A percentile compares a stretch with the other conserved stretches of the same genome.
Evolutionary conservation across 768 basidiomycete genomes (phyloP).

Genomic region (Kockovaella imperatae): DNA sequence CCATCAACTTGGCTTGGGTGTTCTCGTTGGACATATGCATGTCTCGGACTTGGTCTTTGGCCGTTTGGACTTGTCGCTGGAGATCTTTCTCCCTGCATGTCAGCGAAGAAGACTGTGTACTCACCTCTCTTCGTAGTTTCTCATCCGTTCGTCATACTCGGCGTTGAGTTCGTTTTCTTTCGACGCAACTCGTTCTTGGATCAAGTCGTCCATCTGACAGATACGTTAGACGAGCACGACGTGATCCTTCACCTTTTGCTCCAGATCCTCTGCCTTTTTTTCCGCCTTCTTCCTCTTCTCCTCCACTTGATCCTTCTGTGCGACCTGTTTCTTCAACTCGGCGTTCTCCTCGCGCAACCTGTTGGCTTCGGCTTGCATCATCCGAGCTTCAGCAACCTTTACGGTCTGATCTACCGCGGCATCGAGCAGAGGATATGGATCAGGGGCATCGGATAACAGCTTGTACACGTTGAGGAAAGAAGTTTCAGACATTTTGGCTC

Average conservation of each 20-base stretch:
- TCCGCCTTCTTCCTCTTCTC: constrained; percentile 69
- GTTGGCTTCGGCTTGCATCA: constrained; percentile 66
- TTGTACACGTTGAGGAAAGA: constrained; percentile 97
- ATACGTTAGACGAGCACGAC: not conserved
- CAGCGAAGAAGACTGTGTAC: constrained; percentile 25
- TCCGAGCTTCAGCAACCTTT: constrained; percentile 70
- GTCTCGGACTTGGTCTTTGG: constrained; percentile 81
- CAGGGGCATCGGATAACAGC: constrained; percentile 89
- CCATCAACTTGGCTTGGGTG: constrained; percentile 82
- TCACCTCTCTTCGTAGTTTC: constrained; percentile 92
- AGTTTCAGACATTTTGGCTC: constrained; percentile 85
- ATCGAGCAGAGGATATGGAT: constrained; percentile 93
- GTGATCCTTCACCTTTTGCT: constrained; percentile 58
- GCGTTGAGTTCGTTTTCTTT: constrained; percentile 97
- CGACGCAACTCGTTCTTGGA: constrained; percentile 75
- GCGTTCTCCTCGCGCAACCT: constrained; percentile 72
- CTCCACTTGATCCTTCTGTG: constrained; percentile 60
- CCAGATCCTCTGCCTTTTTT: constrained; percentile 63
- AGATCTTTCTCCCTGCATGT: constrained; percentile 74
- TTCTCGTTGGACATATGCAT: constrained; percentile 84
- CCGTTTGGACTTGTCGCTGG: constrained; percentile 79
- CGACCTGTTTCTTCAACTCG: constrained; percentile 63
- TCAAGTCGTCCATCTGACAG: constrained; percentile 82
- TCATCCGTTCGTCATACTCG: constrained; percentile 88
- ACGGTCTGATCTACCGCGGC: constrained; percentile 94